Percentiles rank a stretch among this genome's conserved stretches.
Evolutionary conservation across 495 filamentous ascomycete genomes (phyloP).

Genomic region (Thermochaetoides thermophila): DNA sequence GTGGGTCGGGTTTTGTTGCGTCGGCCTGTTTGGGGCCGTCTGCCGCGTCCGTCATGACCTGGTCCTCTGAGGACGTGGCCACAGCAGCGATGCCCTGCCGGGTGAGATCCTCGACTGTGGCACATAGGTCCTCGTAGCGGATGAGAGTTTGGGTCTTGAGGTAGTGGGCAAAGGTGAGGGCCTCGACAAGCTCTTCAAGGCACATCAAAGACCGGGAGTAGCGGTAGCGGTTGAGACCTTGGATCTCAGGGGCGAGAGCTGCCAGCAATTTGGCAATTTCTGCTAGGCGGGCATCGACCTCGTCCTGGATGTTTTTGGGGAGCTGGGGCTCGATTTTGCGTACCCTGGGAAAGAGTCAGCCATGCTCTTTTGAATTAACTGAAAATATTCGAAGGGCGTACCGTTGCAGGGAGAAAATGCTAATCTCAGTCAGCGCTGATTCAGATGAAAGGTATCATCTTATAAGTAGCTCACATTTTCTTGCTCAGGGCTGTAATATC

Average conservation of each 20-base stretch:
- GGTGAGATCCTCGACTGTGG: slow-evolving; percentile 25
- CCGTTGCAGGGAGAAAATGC: slow-evolving; percentile 90
- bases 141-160: slow-evolving; percentile 62
- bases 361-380: too few relatives aligned
- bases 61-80: too few relatives aligned
- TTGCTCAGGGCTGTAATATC: slow-evolving; percentile 91
- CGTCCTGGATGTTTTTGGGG: slow-evolving; percentile 47
- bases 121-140: slow-evolving; percentile 40
- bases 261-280: slow-evolving; percentile 56
- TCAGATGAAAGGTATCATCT: too few relatives aligned
- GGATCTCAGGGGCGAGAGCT: slow-evolving; percentile 55
- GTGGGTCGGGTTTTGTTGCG: slow-evolving; percentile 3
- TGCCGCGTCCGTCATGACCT: slow-evolving; percentile 13
- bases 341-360: slow-evolving; percentile 22
- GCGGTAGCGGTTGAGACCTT: slow-evolving; percentile 62
- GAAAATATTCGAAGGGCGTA: slow-evolving; percentile 31
- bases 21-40: slow-evolving; percentile 2
- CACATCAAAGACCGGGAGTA: slow-evolving; percentile 78
- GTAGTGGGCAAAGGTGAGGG: slow-evolving; percentile 73
- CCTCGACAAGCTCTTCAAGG: slow-evolving; percentile 87
- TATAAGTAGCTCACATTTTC: slow-evolving; percentile 90
- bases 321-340: slow-evolving; percentile 48
- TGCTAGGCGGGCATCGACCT: slow-evolving; percentile 45
- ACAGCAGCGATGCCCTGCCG: slow-evolving; percentile 7
- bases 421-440: too few relatives aligned